Percentiles rank a stretch among this genome's conserved stretches.
These are phyloP conservation scores for Henckelia pumila DNA, from an alignment of 257 asterid genomes.

Conservation along the genomic window DNA sequence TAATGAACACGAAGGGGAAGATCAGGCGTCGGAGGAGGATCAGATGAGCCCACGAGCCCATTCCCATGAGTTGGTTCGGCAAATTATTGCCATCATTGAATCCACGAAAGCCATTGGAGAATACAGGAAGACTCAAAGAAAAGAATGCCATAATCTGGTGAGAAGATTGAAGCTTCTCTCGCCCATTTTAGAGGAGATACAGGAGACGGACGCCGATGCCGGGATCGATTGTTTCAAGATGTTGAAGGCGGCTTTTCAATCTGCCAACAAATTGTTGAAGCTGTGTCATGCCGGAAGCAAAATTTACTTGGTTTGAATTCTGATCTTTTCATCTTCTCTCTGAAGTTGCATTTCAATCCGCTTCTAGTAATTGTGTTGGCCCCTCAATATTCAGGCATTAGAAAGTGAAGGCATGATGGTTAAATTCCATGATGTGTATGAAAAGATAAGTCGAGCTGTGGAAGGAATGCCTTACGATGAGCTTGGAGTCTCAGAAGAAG, in stretches of 20 bases:
- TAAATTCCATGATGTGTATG: slow-evolving; percentile 60
- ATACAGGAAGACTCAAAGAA: slow-evolving; percentile 65
- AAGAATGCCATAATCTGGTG: slow-evolving; percentile 57
- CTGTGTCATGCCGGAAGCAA: slow-evolving; percentile 80
- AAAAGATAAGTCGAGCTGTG: slow-evolving; percentile 52
- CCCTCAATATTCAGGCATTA: slow-evolving; percentile 47
- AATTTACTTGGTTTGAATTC: slow-evolving; percentile 57
- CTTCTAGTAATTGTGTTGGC: background rate
- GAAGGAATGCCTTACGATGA: slow-evolving; percentile 79
- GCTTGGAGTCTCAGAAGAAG: slow-evolving; percentile 74
- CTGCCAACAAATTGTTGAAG: slow-evolving; percentile 64
- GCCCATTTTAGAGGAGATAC: slow-evolving; percentile 59
- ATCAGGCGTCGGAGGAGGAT: slow-evolving; percentile 33
- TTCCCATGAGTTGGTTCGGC: slow-evolving; percentile 44
- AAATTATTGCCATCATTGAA: slow-evolving; percentile 48
- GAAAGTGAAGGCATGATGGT: slow-evolving; percentile 70
- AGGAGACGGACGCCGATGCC: slow-evolving; percentile 35
- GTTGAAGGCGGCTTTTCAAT: slow-evolving; percentile 58
- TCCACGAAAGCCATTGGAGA: slow-evolving; percentile 49
- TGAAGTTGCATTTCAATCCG: too few species aligned
- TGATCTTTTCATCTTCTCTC: too few species aligned
- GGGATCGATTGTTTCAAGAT: slow-evolving; percentile 44
- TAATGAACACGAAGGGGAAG: slow-evolving; percentile 25
- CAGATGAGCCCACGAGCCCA: slow-evolving; percentile 28
- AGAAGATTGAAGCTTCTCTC: slow-evolving; percentile 54